phyloP scores from a whole-genome alignment of 108 stramenopile species.

The Licmophora abbreviata region DNA sequence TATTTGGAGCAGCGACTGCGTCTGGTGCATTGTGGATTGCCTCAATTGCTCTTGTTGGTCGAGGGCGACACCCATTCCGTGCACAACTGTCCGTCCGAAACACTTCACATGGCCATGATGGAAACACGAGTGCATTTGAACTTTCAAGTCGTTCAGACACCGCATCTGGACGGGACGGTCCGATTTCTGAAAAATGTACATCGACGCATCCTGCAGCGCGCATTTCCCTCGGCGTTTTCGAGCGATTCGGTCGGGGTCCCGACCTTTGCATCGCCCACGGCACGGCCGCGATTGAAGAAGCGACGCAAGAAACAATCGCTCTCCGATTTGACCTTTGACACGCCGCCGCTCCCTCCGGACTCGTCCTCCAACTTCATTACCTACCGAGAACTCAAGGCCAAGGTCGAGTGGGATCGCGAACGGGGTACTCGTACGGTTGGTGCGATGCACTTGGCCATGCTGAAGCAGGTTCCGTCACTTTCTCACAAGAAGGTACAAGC shows the following conservation, averaged over 20 bases:
- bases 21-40: slow-evolving; percentile 32
- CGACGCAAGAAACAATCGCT: slow-evolving; percentile 11
- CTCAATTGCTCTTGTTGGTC: slow-evolving; percentile 46
- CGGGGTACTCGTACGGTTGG: slow-evolving; percentile 31
- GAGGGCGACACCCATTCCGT: slow-evolving; percentile 26
- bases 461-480: slow-evolving; percentile 41
- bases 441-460: slow-evolving; percentile 20
- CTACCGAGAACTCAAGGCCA: slow-evolving; percentile 41
- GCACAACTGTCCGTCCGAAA: slow-evolving; percentile 25
- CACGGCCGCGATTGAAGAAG: neutral
- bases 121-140: slow-evolving; percentile 36
- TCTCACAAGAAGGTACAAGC: slow-evolving; percentile 26
- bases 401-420: slow-evolving; percentile 43
- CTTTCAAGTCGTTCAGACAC: slow-evolving; percentile 38
- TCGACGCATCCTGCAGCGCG: slow-evolving; percentile 39
- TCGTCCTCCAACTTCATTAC: slow-evolving; percentile 25
- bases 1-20: slow-evolving; percentile 54
- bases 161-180: slow-evolving; percentile 38
- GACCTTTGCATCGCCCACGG: slow-evolving; percentile 5
- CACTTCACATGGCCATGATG: slow-evolving; percentile 42
- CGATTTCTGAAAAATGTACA: slow-evolving; percentile 40
- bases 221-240: slow-evolving; percentile 39
- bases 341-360: slow-evolving; percentile 22
- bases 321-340: slow-evolving; percentile 42
- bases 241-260: slow-evolving; percentile 9